phyloP scores from a whole-genome alignment of 2,329 filamentous ascomycete species.

The Aureobasidium sp. region DNA sequence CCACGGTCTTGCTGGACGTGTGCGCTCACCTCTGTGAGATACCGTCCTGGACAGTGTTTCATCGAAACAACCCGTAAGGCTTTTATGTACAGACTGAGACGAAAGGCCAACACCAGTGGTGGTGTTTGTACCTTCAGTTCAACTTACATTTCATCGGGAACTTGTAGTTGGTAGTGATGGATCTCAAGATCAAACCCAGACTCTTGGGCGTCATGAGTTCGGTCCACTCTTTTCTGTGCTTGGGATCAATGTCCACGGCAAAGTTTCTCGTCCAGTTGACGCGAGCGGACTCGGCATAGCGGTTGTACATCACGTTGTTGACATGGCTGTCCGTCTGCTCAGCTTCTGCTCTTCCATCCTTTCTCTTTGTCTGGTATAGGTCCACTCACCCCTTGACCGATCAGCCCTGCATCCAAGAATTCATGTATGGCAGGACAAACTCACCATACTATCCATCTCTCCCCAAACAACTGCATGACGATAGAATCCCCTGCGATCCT shows the following conservation, averaged over 20 bases:
- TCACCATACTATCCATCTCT: conserved; percentile 62
- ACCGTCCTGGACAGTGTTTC: no score
- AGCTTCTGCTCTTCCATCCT: not conserved
- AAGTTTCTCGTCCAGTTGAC: conserved; percentile 71
- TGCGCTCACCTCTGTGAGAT: not conserved
- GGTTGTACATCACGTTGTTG: conserved; percentile 77
- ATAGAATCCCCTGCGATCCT: conserved; percentile 53
- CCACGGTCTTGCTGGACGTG: no score
- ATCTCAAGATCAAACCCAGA: conserved; percentile 67
- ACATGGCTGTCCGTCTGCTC: conserved; percentile 53
- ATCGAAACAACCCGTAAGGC: no score
- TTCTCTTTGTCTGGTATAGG: not conserved
- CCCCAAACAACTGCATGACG: conserved; percentile 69
- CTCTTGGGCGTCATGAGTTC: conserved; percentile 58
- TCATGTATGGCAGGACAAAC: conserved; percentile 15
- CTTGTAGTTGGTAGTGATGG: conserved; percentile 77
- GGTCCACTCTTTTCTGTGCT: conserved; percentile 55
- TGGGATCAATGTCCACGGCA: conserved; percentile 52
- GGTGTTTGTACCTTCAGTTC: not conserved
- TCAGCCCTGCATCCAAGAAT: not conserved
- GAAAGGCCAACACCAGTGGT: no score
- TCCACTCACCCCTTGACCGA: not conserved
- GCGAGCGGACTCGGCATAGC: conserved; percentile 73
- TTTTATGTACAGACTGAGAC: no score
- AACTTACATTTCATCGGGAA: conserved; percentile 35